Conservation (phyloP, 129 eudicot genomes). For the Pulicaria dysenterica region DNA sequence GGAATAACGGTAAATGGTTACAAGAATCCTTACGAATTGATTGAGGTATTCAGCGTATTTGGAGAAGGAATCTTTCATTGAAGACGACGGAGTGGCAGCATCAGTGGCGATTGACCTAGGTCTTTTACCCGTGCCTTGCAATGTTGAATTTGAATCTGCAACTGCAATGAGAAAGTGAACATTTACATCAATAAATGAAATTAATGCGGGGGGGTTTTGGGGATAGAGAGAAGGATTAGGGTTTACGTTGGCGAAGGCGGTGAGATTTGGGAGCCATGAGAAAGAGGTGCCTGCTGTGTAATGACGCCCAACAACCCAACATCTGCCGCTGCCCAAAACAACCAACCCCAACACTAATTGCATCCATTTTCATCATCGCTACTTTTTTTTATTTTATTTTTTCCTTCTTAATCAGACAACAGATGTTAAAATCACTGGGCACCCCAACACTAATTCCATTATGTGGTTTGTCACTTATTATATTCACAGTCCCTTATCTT, state of each 20-base stretch:
- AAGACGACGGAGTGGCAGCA: constrained; percentile 28
- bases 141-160: constrained; percentile 43
- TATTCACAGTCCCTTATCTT: too few relatives aligned
- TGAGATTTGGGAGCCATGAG: constrained; percentile 78
- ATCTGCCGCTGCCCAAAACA: constrained; percentile 34
- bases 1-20: too few relatives aligned
- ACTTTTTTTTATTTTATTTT: too few relatives aligned
- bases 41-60: constrained; percentile 77
- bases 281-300: constrained; percentile 29
- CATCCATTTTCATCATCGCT: neutral
- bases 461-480: too few relatives aligned
- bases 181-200: too few relatives aligned
- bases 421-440: too few relatives aligned
- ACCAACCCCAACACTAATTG: neutral
- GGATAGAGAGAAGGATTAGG: neutral
- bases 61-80: constrained; percentile 62
- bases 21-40: constrained; percentile 49
- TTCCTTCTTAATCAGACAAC: too few relatives aligned
- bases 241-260: constrained; percentile 56
- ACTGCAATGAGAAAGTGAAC: constrained; percentile 37
- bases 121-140: constrained; percentile 50
- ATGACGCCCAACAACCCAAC: constrained; percentile 35
- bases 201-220: neutral
- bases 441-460: too few relatives aligned
- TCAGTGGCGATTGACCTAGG: constrained; percentile 53